These are phyloP conservation scores for Ettlia oleoabundans DNA, from an alignment of 139 green algal genomes.

Conservation along the genomic window DNA sequence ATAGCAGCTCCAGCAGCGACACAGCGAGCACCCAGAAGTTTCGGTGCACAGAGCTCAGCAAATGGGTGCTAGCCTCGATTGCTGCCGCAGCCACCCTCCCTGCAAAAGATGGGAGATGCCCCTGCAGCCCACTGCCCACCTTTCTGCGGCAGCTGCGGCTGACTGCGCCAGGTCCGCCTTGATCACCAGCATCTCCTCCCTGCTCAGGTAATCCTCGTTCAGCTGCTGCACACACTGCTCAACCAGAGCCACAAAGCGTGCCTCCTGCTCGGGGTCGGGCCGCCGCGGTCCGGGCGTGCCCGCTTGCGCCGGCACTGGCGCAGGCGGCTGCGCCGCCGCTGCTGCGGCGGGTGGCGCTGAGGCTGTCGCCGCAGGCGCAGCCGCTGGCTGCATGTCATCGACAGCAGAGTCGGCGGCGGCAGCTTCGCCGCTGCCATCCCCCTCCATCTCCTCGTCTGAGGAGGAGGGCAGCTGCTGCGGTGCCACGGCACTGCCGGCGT, in stretches of 20 bases:
- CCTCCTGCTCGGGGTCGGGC: conserved; percentile 17
- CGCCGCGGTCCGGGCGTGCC: no score
- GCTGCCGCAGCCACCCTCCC: no score
- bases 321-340: background rate
- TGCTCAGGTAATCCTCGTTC: conserved; percentile 18
- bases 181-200: conserved; percentile 33
- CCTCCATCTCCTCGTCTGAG: conserved; percentile 7
- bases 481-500: conserved; percentile 2
- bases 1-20: no score
- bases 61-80: no score
- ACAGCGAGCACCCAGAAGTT: no score
- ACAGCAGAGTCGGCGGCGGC: background rate
- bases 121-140: no score
- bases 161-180: conserved; percentile 27
- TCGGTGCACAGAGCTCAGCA: no score
- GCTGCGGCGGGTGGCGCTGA: background rate
- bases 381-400: background rate
- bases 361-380: background rate
- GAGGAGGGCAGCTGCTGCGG: background rate
- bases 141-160: background rate
- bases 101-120: no score
- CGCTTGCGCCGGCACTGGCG: no score
- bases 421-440: background rate
- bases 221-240: conserved; percentile 32
- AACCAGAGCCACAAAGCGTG: conserved; percentile 22